Conservation (phyloP, 495 filamentous ascomycete genomes). For the Barbatosphaeria neglecta region DNA sequence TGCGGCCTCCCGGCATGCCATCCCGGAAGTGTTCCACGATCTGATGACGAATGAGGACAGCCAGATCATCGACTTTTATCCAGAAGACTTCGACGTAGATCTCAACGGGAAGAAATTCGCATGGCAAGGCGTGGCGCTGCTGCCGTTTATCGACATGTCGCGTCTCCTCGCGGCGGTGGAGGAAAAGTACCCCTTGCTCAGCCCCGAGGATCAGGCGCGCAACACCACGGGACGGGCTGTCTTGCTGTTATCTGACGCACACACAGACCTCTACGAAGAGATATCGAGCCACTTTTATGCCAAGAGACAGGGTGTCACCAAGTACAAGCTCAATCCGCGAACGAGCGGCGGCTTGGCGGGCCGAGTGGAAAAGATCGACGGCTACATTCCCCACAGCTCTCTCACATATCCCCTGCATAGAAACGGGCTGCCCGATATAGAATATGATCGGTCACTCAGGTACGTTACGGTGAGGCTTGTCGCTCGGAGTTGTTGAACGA, state of each 20-base stretch:
- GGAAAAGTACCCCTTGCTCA: conserved; percentile 68
- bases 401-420: conserved; percentile 48
- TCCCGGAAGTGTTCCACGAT: conserved; percentile 73
- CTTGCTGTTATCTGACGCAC: conserved; percentile 69
- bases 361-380: conserved; percentile 67
- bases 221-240: conserved; percentile 75
- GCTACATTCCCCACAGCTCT: conserved; percentile 62
- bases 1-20: conserved; percentile 80
- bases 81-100: conserved; percentile 84
- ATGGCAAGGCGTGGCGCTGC: conserved; percentile 89
- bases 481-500: background rate
- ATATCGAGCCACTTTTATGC: conserved; percentile 77
- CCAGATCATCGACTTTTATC: conserved; percentile 95
- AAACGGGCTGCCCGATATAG: conserved; percentile 59
- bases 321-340: conserved; percentile 58
- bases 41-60: conserved; percentile 81
- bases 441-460: conserved; percentile 76
- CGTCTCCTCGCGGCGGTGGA: conserved; percentile 74
- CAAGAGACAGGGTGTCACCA: conserved; percentile 59
- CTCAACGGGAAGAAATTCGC: conserved; percentile 97
- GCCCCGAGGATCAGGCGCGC: conserved; percentile 61
- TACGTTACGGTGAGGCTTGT: conserved; percentile 26
- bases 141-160: conserved; percentile 93
- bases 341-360: conserved; percentile 70
- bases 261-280: conserved; percentile 67